phyloP scores from a whole-genome alignment of 305 asterid species.

The Fraxinus sp. region DNA sequence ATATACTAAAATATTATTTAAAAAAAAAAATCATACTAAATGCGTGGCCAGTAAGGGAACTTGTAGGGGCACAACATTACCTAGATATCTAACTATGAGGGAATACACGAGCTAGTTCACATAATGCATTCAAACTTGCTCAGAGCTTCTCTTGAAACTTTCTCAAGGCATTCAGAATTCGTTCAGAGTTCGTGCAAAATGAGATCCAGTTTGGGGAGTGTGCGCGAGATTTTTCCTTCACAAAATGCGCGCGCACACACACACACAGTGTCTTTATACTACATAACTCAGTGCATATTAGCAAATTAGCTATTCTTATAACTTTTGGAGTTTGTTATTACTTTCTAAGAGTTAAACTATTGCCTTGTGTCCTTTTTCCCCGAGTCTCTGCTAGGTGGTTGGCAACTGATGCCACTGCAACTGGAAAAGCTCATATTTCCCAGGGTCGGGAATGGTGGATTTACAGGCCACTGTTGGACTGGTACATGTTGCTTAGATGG shows the following conservation, averaged over 20 bases:
- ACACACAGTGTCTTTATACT: background rate
- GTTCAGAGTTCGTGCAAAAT: background rate
- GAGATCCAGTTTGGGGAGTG: background rate
- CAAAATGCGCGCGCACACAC: background rate
- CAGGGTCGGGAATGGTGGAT: constrained; percentile 24
- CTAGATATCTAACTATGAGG: background rate
- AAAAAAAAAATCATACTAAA: background rate
- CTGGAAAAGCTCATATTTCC: constrained; percentile 30
- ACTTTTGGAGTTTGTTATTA: background rate
- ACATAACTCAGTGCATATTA: background rate
- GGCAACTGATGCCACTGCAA: constrained; percentile 29
- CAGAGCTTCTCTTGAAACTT: background rate
- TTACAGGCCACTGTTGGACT: constrained; percentile 26
- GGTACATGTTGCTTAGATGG: constrained; percentile 23
- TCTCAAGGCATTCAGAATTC: background rate
- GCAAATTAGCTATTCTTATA: background rate
- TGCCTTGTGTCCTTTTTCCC: constrained; percentile 35
- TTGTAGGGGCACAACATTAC: background rate
- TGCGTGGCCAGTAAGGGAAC: background rate
- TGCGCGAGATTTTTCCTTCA: background rate
- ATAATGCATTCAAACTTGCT: background rate
- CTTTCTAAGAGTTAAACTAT: constrained; percentile 34
- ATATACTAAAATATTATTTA: background rate
- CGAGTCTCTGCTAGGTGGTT: constrained; percentile 30
- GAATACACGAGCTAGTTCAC: background rate